Percentiles rank a stretch among this genome's conserved stretches.
Evolutionary conservation across 2,329 filamentous ascomycete genomes (phyloP).

Genomic region (Hypoxylon sp.): DNA sequence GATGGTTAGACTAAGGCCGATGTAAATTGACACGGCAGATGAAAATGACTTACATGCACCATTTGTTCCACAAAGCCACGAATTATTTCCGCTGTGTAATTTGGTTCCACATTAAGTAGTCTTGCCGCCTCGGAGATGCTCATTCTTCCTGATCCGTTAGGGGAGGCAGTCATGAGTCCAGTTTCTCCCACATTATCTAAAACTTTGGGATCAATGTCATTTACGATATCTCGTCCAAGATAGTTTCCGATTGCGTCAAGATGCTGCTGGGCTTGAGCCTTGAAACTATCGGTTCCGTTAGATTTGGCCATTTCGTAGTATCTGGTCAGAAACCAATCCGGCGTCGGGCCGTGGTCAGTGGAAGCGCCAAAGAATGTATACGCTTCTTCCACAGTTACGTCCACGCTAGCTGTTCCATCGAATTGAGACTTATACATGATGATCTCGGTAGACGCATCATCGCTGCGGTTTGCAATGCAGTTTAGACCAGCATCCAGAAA

Average conservation of each 20-base stretch:
- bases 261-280: slow-evolving; percentile 42
- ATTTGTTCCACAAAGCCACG: slow-evolving; percentile 46
- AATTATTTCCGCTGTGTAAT: slow-evolving; percentile 50
- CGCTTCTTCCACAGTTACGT: slow-evolving; percentile 44
- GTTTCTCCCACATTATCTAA: slow-evolving; percentile 9
- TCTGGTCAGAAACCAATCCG: slow-evolving; percentile 44
- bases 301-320: slow-evolving; percentile 42
- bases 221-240: slow-evolving; percentile 46
- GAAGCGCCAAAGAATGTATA: slow-evolving; percentile 47
- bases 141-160: slow-evolving; percentile 41
- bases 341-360: slow-evolving; percentile 19
- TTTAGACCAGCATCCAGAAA: slow-evolving; percentile 50
- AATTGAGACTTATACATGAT: slow-evolving; percentile 51
- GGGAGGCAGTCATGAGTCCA: slow-evolving; percentile 13
- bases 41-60: slow-evolving; percentile 45
- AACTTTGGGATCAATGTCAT: slow-evolving; percentile 30
- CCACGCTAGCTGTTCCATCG: slow-evolving; percentile 39
- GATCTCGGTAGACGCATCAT: slow-evolving; percentile 48
- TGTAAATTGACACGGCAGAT: not conserved
- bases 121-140: slow-evolving; percentile 46
- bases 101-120: slow-evolving; percentile 48
- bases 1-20: slow-evolving; percentile 22
- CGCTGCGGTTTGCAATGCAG: slow-evolving; percentile 47
- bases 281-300: slow-evolving; percentile 31
- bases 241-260: slow-evolving; percentile 49